Base-by-base conservation (phyloP, 257 asterid species). In the Solanum sejunctum region DNA sequence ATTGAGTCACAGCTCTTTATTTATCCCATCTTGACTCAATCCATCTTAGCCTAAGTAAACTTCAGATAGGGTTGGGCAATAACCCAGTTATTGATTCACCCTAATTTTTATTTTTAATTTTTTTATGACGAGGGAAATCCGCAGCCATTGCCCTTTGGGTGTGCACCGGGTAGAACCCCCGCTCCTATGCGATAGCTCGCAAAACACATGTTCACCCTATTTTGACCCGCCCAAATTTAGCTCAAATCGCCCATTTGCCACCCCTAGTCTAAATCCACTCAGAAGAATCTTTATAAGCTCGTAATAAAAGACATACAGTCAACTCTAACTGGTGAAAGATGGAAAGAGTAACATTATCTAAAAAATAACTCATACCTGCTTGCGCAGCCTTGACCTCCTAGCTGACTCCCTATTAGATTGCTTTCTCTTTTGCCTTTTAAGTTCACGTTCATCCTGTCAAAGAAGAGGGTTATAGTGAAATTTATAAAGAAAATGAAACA, bases 381-480 rank as follows among this genome's bases (percentile, higher is more conserved):
- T 97, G 57, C 99, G 96, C 80, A 97, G 88, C 86, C 99, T 93
- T 85, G 99, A 95, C 71, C 99, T 93, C 88, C 99, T 91, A 82
- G 99, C 99, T 83, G 99, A 97, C 93, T 97, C 99, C 75, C 99
- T 90, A 85, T 97, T 97, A 43, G 99, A 97, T 87, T 94, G 99
- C 90, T 97, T 97, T 86, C 99, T 88, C 93, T 95, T 95, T 87
- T 95, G 99, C 85, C 93, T 90, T 91, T 97, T 97, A 80, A 95
- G 49, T 91, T 97, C 99, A 63, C 99, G 96, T 86, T 97, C 99
- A 82, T 97, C 98, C 98, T 92, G 94, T 64, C 51, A 80, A 78
- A 77, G 56, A 23, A 28, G 82, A 84, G 82, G 83, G 63, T 80
- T 45, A 73, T 82, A 63, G 83, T 67, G 45, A 77, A 77, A 23